A percentile compares a stretch with the other conserved stretches of the same genome.
Evolutionary conservation across 2,329 filamentous ascomycete species (phyloP).

Genomic region (Lojkania enalia): DNA sequence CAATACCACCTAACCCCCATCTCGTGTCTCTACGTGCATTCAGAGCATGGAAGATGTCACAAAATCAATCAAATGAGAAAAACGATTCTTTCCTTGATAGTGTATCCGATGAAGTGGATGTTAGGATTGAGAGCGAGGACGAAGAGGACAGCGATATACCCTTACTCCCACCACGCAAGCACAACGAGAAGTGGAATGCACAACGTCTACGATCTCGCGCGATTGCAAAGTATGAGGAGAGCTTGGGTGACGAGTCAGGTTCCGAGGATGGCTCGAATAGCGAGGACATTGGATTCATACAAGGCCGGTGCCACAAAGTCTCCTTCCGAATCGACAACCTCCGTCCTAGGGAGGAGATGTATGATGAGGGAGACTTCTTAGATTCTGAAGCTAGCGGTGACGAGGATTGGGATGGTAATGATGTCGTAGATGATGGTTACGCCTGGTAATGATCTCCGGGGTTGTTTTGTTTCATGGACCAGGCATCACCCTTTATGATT

Average conservation of each 20-base stretch:
- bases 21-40: constrained; percentile 50
- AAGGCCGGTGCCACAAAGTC: constrained; percentile 72
- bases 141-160: constrained; percentile 33
- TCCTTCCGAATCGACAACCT: constrained; percentile 76
- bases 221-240: constrained; percentile 35
- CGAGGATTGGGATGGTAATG: constrained; percentile 62
- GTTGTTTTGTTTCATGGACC: not conserved
- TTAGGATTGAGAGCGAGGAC: constrained; percentile 4
- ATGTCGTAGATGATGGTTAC: constrained; percentile 49
- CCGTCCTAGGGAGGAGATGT: constrained; percentile 69
- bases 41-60: constrained; percentile 42
- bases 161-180: constrained; percentile 22
- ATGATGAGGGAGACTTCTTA: constrained; percentile 72
- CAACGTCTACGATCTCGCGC: constrained; percentile 36
- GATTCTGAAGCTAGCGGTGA: constrained; percentile 62
- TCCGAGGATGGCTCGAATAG: constrained; percentile 18
- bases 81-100: constrained; percentile 33
- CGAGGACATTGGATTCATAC: constrained; percentile 51
- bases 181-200: constrained; percentile 33
- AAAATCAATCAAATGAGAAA: constrained; percentile 10
- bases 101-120: constrained; percentile 9
- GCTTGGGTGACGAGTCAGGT: constrained; percentile 32
- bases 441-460: constrained; percentile 1
- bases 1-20: constrained; percentile 48
- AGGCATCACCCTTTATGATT: not conserved